Percentiles rank a stretch among this genome's conserved stretches.
phyloP scores from a whole-genome alignment of 129 eudicot genomes.

The Dittrichia graveolens region DNA sequence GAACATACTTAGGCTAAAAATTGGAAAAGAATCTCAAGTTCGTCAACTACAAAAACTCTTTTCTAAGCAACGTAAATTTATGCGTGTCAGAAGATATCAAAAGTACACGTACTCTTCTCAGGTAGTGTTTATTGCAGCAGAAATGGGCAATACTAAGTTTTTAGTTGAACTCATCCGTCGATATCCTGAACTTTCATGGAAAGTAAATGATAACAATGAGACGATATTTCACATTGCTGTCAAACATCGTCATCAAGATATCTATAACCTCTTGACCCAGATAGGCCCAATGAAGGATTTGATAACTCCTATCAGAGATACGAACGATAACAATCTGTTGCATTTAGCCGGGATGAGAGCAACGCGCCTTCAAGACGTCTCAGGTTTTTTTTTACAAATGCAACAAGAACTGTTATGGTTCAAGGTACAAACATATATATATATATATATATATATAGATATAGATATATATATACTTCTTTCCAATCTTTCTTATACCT shows the following conservation, averaged over 20 bases:
- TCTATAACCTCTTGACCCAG: conserved; percentile 18
- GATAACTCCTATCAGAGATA: not conserved
- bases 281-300: conserved; percentile 6
- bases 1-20: too few species aligned
- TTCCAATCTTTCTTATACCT: not conserved
- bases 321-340: conserved; percentile 11
- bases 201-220: not conserved
- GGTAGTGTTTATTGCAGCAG: too few species aligned
- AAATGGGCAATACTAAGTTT: not conserved
- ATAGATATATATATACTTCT: too few species aligned
- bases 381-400: conserved; percentile 34
- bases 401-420: conserved; percentile 35
- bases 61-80: too few species aligned
- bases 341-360: conserved; percentile 1
- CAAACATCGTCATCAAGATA: not conserved
- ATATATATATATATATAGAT: too few species aligned
- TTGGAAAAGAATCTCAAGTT: too few species aligned
- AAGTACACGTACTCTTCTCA: too few species aligned
- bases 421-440: conserved; percentile 31
- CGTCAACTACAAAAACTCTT: too few species aligned
- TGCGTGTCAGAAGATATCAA: too few species aligned
- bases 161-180: conserved; percentile 8
- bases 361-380: not conserved
- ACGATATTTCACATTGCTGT: conserved; percentile 34
- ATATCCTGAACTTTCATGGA: conserved; percentile 29